Conservation (phyloP, 176 grass and related monocot species). For the Phragmites australis region DNA sequence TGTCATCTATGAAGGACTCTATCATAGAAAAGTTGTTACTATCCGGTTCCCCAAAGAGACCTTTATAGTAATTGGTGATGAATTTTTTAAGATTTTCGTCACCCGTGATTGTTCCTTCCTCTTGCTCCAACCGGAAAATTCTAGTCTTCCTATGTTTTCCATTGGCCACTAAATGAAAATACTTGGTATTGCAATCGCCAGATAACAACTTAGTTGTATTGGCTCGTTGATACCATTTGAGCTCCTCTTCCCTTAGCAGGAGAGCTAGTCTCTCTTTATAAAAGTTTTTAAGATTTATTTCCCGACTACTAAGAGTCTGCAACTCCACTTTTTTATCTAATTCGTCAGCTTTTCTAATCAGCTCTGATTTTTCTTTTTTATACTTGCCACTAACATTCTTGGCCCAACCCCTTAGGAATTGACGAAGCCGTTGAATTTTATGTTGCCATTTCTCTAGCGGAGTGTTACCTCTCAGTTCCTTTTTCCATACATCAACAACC, state of each 20-base stretch:
- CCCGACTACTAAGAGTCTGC: no score
- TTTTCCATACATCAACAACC: no score
- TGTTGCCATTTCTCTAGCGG: background rate
- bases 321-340: background rate
- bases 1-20: no score
- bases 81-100: no score
- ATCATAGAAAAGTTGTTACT: no score
- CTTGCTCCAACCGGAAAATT: background rate
- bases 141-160: background rate
- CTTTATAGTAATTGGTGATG: no score
- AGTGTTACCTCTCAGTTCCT: background rate
- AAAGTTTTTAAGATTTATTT: no score
- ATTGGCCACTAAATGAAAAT: background rate
- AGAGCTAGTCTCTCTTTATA: no score
- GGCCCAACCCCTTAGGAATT: background rate
- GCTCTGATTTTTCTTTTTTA: background rate
- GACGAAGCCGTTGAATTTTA: background rate
- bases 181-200: background rate
- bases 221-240: background rate
- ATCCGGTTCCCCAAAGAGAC: no score
- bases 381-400: background rate
- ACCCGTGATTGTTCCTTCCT: background rate
- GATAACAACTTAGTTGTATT: background rate
- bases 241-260: background rate
- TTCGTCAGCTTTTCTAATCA: background rate